phyloP scores from a whole-genome alignment of 106 monocot genomes.

The Ottelia alismoides region DNA sequence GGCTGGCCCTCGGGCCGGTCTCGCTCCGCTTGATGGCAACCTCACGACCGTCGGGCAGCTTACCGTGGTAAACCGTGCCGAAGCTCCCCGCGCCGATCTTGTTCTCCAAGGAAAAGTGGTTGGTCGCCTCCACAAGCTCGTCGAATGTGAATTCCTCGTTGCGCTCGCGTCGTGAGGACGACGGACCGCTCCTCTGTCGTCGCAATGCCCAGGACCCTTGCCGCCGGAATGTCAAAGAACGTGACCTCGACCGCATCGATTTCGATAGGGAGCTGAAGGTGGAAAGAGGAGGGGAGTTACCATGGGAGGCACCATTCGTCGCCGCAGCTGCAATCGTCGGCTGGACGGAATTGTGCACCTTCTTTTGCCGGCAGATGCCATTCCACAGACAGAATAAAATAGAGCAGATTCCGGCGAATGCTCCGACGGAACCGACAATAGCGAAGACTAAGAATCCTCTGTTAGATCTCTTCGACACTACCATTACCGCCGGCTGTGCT shows the following conservation, averaged over 20 bases:
- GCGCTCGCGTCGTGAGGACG: slow-evolving; percentile 34
- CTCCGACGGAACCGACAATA: slow-evolving; percentile 48
- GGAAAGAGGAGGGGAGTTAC: not conserved
- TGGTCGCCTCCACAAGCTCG: slow-evolving; percentile 53
- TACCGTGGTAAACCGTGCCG: slow-evolving; percentile 64
- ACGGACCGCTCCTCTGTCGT: slow-evolving; percentile 77
- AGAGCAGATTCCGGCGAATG: slow-evolving; percentile 29
- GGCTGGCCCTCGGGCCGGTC: slow-evolving; percentile 16
- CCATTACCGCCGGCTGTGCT: slow-evolving; percentile 1
- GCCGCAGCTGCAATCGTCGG: slow-evolving; percentile 22
- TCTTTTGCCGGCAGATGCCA: slow-evolving; percentile 32
- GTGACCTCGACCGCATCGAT: slow-evolving; percentile 21
- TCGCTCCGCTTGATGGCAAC: slow-evolving; percentile 77
- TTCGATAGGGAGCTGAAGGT: slow-evolving; percentile 20
- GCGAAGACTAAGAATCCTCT: slow-evolving; percentile 27
- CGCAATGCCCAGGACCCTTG: slow-evolving; percentile 17
- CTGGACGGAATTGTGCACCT: slow-evolving; percentile 59
- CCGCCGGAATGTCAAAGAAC: slow-evolving; percentile 4
- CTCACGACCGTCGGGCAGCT: slow-evolving; percentile 59
- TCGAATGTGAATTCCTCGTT: slow-evolving; percentile 48
- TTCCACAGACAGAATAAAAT: slow-evolving; percentile 29
- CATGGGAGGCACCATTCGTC: not conserved
- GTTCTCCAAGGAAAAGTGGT: slow-evolving; percentile 35
- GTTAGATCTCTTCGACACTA: slow-evolving; percentile 8
- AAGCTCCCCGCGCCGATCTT: slow-evolving; percentile 77